Evolutionary conservation across 306 rosid genomes (phyloP).

Genomic region (Lathyrus oleraceus): DNA sequence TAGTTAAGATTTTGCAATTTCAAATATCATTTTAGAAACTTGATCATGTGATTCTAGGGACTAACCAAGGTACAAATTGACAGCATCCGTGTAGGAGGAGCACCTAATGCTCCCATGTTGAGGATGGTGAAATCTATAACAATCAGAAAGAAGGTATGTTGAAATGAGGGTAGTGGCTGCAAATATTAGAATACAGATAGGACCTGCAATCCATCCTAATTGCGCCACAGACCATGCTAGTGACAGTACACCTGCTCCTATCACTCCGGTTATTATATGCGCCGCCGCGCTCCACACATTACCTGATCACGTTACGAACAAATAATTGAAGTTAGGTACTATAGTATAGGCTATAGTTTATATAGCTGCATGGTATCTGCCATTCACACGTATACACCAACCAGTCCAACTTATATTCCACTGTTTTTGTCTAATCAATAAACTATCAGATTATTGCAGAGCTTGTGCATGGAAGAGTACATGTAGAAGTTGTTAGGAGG

Average conservation of each 20-base stretch:
- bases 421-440: not conserved
- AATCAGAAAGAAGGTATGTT: slow-evolving; percentile 49
- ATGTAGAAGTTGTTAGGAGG: not conserved
- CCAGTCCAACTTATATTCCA: slow-evolving; percentile 22
- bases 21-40: too few species aligned
- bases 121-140: slow-evolving; percentile 57
- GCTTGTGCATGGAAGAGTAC: not conserved
- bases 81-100: slow-evolving; percentile 52
- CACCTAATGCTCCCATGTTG: slow-evolving; percentile 36
- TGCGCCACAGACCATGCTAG: slow-evolving; percentile 79
- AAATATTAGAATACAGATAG: slow-evolving; percentile 45
- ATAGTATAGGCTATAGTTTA: too few species aligned
- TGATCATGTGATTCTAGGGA: not conserved
- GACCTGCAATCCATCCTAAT: slow-evolving; percentile 78
- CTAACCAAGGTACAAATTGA: slow-evolving; percentile 37
- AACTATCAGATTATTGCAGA: not conserved
- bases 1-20: too few species aligned
- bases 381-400: slow-evolving; percentile 32
- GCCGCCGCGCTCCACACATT: slow-evolving; percentile 54
- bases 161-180: slow-evolving; percentile 55
- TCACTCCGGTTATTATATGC: slow-evolving; percentile 72
- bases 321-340: not conserved
- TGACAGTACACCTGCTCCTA: slow-evolving; percentile 85
- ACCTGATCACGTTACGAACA: slow-evolving; percentile 25
- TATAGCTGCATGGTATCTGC: not conserved